Evolutionary conservation across 202 grass and related monocot genomes (phyloP).

Genomic region (Bolboschoenoplectus hybrid): DNA sequence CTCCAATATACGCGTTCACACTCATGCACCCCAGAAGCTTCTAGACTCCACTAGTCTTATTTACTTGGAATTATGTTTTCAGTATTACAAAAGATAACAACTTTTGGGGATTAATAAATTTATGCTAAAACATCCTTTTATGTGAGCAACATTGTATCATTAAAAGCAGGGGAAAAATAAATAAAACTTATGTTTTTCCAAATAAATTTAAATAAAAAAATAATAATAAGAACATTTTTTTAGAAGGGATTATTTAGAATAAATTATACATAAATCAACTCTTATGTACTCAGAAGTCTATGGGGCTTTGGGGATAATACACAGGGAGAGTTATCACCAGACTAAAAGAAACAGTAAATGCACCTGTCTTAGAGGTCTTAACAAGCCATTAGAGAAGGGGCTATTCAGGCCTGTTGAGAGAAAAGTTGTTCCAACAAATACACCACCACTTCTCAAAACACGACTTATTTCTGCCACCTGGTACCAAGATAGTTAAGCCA

Average conservation of each 20-base stretch:
- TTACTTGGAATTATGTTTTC: not conserved
- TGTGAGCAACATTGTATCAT: not conserved
- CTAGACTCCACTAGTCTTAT: not conserved
- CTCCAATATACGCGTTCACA: not conserved
- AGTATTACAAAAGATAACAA: not conserved
- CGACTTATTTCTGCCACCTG: slow-evolving; percentile 97
- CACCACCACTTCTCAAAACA: slow-evolving; percentile 72
- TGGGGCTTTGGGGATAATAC: not conserved
- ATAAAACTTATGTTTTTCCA: not conserved
- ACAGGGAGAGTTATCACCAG: not conserved
- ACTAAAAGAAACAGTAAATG: slow-evolving; percentile 12
- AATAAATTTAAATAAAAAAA: slow-evolving; percentile 13
- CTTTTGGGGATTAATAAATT: not conserved
- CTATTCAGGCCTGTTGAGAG: slow-evolving; percentile 67
- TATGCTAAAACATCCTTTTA: not conserved
- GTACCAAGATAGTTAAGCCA: slow-evolving; percentile 29
- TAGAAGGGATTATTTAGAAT: not conserved
- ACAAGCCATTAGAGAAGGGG: slow-evolving; percentile 55
- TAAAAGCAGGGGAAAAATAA: not conserved
- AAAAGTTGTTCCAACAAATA: slow-evolving; percentile 89
- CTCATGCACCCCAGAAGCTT: not conserved
- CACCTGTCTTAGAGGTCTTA: slow-evolving; percentile 75
- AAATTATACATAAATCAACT: not conserved
- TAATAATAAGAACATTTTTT: not conserved
- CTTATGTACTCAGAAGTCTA: not conserved